Evolutionary conservation across 1,284 basidiomycete species (phyloP).

Genomic region (Ceratobasidium theobromae): DNA sequence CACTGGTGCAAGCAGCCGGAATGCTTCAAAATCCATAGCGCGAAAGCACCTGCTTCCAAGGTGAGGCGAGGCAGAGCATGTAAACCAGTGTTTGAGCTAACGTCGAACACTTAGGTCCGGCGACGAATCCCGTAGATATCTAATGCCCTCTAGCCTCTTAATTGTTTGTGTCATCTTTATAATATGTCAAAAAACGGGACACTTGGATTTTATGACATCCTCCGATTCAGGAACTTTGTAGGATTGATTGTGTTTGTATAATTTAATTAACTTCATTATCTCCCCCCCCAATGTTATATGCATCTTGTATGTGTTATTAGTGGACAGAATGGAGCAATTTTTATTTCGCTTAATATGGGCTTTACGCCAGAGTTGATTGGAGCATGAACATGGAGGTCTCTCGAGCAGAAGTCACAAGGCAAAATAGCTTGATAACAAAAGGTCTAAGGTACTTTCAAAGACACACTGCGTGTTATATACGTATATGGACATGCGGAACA

Average conservation of each 20-base stretch:
- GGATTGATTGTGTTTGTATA: background rate
- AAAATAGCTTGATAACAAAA: background rate
- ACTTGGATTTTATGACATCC: background rate
- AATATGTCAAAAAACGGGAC: background rate
- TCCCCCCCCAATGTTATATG: background rate
- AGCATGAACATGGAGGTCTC: too few species aligned
- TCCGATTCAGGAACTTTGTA: background rate
- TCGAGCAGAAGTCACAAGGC: too few species aligned
- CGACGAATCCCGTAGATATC: conserved; percentile 26
- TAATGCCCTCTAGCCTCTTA: background rate
- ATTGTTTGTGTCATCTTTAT: background rate
- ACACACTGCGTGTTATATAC: background rate
- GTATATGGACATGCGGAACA: background rate
- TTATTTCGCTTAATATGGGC: too few species aligned
- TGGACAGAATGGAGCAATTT: background rate
- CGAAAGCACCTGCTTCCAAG: conserved; percentile 24
- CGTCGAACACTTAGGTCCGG: background rate
- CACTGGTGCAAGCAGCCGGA: conserved; percentile 30
- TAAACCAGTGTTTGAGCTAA: background rate
- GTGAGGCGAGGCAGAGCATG: background rate
- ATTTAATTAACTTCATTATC: background rate
- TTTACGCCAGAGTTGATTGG: too few species aligned
- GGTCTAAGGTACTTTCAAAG: background rate
- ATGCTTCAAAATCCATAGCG: conserved; percentile 29
- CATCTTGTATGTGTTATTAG: background rate